Evolutionary conservation across 805 yeast genomes (phyloP), one percentile per base, ranked within the genome.

Genomic region (Suhomyces pyralidae): DNA sequence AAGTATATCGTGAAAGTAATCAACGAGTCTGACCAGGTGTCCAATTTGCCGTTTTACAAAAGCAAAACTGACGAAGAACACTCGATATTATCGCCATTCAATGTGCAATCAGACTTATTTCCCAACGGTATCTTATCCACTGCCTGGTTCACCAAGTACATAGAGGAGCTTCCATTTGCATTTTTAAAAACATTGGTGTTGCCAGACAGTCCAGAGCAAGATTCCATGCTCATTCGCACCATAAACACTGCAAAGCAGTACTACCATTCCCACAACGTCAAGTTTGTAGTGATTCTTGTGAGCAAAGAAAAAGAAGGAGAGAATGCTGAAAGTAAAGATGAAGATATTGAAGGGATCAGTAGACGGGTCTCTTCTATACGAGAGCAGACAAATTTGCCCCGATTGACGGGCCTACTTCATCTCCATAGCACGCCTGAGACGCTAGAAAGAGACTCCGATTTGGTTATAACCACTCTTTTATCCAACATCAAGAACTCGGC

Each of bases 71-170:
- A 34, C 12, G 58, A 55, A 5, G 55, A 46, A 3, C 77, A 73
- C 51, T 67, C 74, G n/a, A 47, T 40, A 5, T 47, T 66, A 5
- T 74, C 79, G 0, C 80, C 79, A 1, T 74, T 75, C 58, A 64
- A 71, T 48, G 52, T 61, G 2, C 48, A 58, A n/a, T 73, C 74
- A 1, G 68, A 63, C 46, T 51, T 65, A 36, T 65, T 53, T 38
- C 69, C 69, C 28, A 65, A 63, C 46, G 69, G 69, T 2, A 59
- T 65, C 12, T 50, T 75, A 5, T 64, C 73, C 10, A 50, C 51
- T 3, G 56, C 57, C 32, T 75, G 80, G 80, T 66, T 75, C 47
- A 49, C 52, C 30, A 75, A 73, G 57, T 75, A 75, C 52, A 53
- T 57, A 7, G 26, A 57, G 5, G 55, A 59, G 14, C 46, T 68